phyloP scores from a whole-genome alignment of 1,284 basidiomycete species.

The Earliella scabrosa region DNA sequence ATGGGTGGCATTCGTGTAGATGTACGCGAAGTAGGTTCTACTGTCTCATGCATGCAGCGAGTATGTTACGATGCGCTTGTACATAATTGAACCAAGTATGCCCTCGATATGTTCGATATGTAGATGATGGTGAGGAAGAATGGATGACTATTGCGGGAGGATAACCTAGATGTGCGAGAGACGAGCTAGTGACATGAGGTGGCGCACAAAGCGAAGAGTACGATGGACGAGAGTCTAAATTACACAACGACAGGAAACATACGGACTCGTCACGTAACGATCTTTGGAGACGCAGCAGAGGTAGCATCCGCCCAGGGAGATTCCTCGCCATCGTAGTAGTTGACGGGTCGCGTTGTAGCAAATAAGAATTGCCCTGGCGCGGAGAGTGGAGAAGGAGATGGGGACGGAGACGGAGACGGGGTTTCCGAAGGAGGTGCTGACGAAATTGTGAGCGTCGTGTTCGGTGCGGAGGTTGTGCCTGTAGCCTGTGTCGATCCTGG shows the following conservation, averaged over 20 bases:
- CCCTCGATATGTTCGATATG: constrained; percentile 9
- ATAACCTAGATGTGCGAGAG: constrained; percentile 4
- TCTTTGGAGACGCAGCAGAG: constrained; percentile 15
- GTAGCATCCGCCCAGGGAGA: constrained; percentile 37
- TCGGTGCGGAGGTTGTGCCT: not conserved
- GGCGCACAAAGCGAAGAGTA: not conserved
- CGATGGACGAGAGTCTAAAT: not conserved
- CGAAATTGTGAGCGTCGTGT: not conserved
- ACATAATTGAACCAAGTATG: constrained; percentile 25
- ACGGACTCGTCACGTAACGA: constrained; percentile 5
- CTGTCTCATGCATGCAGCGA: constrained; percentile 17
- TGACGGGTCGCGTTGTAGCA: constrained; percentile 20
- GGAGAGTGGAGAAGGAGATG: constrained; percentile 24
- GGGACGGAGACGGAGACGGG: constrained; percentile 13
- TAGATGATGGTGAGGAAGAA: constrained; percentile 8
- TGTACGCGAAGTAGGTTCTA: constrained; percentile 1
- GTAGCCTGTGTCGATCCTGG: not conserved
- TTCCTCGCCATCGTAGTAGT: constrained; percentile 32
- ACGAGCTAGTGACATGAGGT: not conserved
- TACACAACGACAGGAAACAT: too few relatives aligned
- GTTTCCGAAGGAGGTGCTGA: constrained; percentile 1
- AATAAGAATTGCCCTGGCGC: constrained; percentile 27
- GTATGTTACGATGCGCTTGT: constrained; percentile 26
- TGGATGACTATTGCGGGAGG: constrained; percentile 2
- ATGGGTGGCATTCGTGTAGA: constrained; percentile 3